Base-by-base conservation (phyloP, 2,329 filamentous ascomycete species). In the Neoscytalidium dimidiatum region DNA sequence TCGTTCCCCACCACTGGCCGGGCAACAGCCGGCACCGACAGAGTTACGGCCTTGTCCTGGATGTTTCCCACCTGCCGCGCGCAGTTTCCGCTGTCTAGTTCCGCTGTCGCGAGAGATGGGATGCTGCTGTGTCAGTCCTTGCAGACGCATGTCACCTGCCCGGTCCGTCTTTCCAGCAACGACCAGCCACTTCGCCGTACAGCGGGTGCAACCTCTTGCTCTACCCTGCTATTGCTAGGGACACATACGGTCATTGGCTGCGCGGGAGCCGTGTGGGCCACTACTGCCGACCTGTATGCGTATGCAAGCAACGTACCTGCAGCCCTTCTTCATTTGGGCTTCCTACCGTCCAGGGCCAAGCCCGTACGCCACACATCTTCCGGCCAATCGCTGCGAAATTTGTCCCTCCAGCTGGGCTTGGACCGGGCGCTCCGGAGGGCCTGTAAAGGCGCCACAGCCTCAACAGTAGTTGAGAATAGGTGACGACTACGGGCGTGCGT, bases 261-360 rank as follows among this genome's bases (percentile, higher is more conserved):
- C 17, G 17, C 56, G 33, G 56, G 38, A 29, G 17, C 21, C 56
- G 33, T 23, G 56, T 60, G 56, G 56, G 13, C 56, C 56, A 46
- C 56, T 60, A 33, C 56, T 60, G 41, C 56, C 56, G 56, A 26
- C 33, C 43, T 17, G 56, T 21, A 26, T 46, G 56, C 56, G 56
- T 60, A 60, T 60, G 56, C 56, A 44, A 21, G 56, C 56, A 60
- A 60, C 38, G 56, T 60, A 60, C 56, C 56, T 44, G 56, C 56
- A 31, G 56, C 56, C 43, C 38, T 60, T 28, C 56, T 60, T 60
- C 56, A 60, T 60, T 60, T 60, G 38, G 41, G 14, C 14, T 6
- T 26, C 9, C 49, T 19, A 4, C 28, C 49, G n/a, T 29, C 52
- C 31, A 41, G n/a, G 5, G 33, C 23, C n/a, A 29, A 41, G n/a